Percentiles rank a stretch among this genome's conserved stretches.
These are phyloP conservation scores for Pseudocercospora macadamiae DNA, from an alignment of 2,329 filamentous ascomycete species.

Conservation along the genomic window DNA sequence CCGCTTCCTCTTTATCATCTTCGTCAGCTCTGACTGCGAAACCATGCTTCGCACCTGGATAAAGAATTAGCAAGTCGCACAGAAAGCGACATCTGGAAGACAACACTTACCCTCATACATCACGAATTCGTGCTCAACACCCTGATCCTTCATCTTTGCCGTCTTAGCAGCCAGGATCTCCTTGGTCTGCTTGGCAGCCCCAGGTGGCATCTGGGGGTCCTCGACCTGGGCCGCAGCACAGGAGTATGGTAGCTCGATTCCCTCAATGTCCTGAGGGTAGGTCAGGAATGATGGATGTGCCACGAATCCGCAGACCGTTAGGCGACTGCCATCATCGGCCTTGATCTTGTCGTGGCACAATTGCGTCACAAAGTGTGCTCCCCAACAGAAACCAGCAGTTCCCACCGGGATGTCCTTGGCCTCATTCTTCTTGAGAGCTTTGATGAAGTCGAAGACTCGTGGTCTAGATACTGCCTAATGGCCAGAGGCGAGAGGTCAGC, in stretches of 20 bases:
- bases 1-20: constrained; percentile 38
- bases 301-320: constrained; percentile 41
- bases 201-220: constrained; percentile 35
- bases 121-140: constrained; percentile 43
- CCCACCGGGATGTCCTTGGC: constrained; percentile 37
- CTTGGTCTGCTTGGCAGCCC: constrained; percentile 38
- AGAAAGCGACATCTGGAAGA: neutral
- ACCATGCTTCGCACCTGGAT: neutral
- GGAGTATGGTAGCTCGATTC: constrained; percentile 39
- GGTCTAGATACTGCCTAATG: constrained; percentile 32
- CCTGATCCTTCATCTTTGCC: constrained; percentile 35
- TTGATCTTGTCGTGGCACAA: constrained; percentile 38
- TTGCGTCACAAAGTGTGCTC: constrained; percentile 39
- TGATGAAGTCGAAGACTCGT: constrained; percentile 34
- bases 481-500: constrained; percentile 18
- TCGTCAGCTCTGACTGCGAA: constrained; percentile 35
- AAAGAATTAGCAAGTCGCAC: neutral
- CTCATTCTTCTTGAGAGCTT: constrained; percentile 34
- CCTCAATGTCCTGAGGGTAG: constrained; percentile 41
- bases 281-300: constrained; percentile 41
- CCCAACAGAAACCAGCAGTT: constrained; percentile 39
- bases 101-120: constrained; percentile 39
- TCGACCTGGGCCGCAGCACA: constrained; percentile 36
- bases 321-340: constrained; percentile 33
- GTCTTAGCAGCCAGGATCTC: constrained; percentile 40